These are phyloP conservation scores for Tricholoma hemisulphureum DNA, from an alignment of 768 basidiomycete species.

Conservation along the genomic window DNA sequence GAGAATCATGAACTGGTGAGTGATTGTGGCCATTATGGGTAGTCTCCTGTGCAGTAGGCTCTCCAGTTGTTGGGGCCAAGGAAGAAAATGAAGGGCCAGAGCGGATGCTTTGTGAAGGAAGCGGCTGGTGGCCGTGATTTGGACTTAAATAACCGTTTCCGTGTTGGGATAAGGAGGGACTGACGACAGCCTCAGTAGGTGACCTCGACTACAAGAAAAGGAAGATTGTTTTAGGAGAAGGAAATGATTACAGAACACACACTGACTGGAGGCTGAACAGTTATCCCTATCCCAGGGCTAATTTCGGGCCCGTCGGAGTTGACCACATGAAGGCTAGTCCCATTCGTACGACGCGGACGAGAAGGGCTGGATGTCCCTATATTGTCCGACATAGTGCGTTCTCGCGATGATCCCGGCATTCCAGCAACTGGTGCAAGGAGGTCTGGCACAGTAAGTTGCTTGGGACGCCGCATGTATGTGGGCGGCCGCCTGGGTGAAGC, in stretches of 20 bases:
- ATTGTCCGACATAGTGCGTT: not conserved
- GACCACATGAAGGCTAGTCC: not conserved
- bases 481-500: constrained; percentile 1
- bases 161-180: constrained; percentile 6
- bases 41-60: not conserved
- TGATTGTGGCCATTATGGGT: not conserved
- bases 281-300: constrained; percentile 17
- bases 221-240: not conserved
- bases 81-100: constrained; percentile 5
- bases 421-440: constrained; percentile 10
- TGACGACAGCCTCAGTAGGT: constrained; percentile 13
- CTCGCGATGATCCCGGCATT: not conserved
- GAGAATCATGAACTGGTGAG: too few relatives aligned
- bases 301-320: constrained; percentile 5
- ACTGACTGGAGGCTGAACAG: constrained; percentile 21
- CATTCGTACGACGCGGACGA: not conserved
- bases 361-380: not conserved
- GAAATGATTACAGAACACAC: not conserved
- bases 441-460: constrained; percentile 19
- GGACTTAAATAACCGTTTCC: constrained; percentile 15
- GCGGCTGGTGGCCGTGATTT: not conserved
- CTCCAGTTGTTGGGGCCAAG: not conserved
- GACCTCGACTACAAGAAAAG: constrained; percentile 15
- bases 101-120: constrained; percentile 5
- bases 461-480: constrained; percentile 9